phyloP scores from a whole-genome alignment of 2,329 filamentous ascomycete genomes.

The Teratosphaeria nubilosa region DNA sequence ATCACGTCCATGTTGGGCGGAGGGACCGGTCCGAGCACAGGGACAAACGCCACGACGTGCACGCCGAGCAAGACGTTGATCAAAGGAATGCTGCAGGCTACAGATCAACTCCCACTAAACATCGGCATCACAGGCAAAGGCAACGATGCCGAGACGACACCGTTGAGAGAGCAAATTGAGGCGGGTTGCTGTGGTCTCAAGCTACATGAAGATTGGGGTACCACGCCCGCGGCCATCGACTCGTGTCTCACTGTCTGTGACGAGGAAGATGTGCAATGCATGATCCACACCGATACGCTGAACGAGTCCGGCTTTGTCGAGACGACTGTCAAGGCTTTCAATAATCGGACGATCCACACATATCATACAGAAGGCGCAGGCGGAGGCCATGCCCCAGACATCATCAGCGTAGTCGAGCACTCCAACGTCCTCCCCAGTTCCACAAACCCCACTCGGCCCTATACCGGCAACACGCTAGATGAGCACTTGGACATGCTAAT shows the following conservation, averaged over 20 bases:
- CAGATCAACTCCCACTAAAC: slow-evolving; percentile 73
- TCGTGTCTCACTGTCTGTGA: slow-evolving; percentile 72
- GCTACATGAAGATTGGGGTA: slow-evolving; percentile 93
- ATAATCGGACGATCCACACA: slow-evolving; percentile 80
- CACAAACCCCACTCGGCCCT: slow-evolving; percentile 87
- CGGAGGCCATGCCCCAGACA: slow-evolving; percentile 89
- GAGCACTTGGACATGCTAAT: slow-evolving; percentile 98
- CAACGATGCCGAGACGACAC: slow-evolving; percentile 64
- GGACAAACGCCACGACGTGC: slow-evolving; percentile 85
- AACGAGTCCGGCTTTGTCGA: slow-evolving; percentile 98
- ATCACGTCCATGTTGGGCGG: slow-evolving; percentile 87
- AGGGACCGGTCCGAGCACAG: slow-evolving; percentile 85
- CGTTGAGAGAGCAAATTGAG: slow-evolving; percentile 66
- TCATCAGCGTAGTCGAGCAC: slow-evolving; percentile 86
- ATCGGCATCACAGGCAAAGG: slow-evolving; percentile 88
- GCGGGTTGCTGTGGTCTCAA: slow-evolving; percentile 88
- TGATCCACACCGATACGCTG: slow-evolving; percentile 91
- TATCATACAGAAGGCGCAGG: slow-evolving; percentile 96
- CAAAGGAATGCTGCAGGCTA: slow-evolving; percentile 80
- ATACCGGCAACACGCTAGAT: slow-evolving; percentile 83
- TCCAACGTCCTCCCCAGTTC: slow-evolving; percentile 79
- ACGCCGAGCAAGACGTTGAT: slow-evolving; percentile 78
- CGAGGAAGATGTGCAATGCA: slow-evolving; percentile 80
- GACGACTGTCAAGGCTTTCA: slow-evolving; percentile 76
- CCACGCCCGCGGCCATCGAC: slow-evolving; percentile 84